These are phyloP conservation scores for Beta corolliflora DNA, from an alignment of 179 eudicot species.

Conservation along the genomic window DNA sequence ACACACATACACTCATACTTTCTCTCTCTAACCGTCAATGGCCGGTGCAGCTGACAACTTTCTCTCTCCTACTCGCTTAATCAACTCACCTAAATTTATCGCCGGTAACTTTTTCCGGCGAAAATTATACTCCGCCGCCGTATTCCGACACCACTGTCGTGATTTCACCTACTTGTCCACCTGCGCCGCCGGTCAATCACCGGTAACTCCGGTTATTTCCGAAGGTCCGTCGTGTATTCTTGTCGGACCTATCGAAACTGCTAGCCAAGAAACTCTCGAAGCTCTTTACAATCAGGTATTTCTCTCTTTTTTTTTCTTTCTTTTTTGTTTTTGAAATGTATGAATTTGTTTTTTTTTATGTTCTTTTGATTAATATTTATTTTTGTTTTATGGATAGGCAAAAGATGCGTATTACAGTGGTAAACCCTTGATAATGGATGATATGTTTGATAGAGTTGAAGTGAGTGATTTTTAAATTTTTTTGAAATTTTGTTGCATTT, in stretches of 20 bases:
- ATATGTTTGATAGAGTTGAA: conserved; percentile 96
- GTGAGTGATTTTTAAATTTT: conserved; percentile 27
- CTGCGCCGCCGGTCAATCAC: conserved; percentile 27
- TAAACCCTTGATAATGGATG: conserved; percentile 84
- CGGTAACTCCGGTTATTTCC: conserved; percentile 29
- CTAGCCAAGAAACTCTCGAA: conserved; percentile 90
- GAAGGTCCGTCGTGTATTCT: conserved; percentile 88
- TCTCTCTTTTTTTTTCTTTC: too few species aligned
- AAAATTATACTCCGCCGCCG: conserved; percentile 31
- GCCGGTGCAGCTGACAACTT: conserved; percentile 26
- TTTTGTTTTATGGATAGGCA: conserved; percentile 50
- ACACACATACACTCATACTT: background rate
- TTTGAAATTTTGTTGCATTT: background rate
- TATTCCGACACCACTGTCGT: conserved; percentile 4
- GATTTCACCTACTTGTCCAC: background rate
- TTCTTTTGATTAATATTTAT: background rate
- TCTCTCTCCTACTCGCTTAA: conserved; percentile 18
- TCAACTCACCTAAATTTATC: conserved; percentile 20
- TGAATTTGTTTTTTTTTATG: background rate
- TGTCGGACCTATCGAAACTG: conserved; percentile 88
- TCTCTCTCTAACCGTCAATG: conserved; percentile 16
- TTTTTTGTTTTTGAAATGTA: background rate
- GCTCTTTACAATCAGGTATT: conserved; percentile 92
- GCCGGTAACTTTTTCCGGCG: conserved; percentile 1
- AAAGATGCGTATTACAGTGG: conserved; percentile 90